Evolutionary conservation across 148 eudicot species (phyloP).

Genomic region (Vaccinium vitisidaea): DNA sequence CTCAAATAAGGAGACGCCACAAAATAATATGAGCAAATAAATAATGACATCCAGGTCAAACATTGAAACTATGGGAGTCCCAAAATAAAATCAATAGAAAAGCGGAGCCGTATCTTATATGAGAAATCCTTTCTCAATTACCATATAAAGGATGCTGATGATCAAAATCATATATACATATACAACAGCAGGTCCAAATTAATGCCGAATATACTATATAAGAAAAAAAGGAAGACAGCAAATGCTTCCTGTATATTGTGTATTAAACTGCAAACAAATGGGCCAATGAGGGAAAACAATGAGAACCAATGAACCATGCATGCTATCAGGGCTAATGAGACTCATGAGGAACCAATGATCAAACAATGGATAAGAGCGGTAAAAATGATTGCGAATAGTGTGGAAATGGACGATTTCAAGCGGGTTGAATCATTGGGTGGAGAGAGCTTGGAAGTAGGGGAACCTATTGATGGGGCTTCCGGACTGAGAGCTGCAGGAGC

Average conservation of each 20-base stretch:
- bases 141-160: no score
- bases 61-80: no score
- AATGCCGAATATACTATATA: no score
- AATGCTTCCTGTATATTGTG: not conserved
- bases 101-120: no score
- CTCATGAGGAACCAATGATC: not conserved
- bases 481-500: constrained; percentile 58
- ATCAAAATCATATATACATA: no score
- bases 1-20: not conserved
- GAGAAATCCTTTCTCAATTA: no score
- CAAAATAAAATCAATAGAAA: no score
- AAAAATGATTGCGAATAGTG: not conserved
- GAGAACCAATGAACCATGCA: not conserved
- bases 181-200: no score
- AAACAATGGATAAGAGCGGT: not conserved
- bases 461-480: constrained; percentile 40
- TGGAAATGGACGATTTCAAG: not conserved
- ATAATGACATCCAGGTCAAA: not conserved
- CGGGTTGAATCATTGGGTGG: constrained; percentile 19
- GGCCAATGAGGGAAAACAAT: not conserved
- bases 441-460: constrained; percentile 11
- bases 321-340: not conserved
- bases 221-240: not conserved
- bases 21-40: not conserved
- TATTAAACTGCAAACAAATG: not conserved